Evolutionary conservation across 257 asterid species (phyloP), one percentile per base, ranked within the genome.

Genomic region (Anisodus tanguticus): DNA sequence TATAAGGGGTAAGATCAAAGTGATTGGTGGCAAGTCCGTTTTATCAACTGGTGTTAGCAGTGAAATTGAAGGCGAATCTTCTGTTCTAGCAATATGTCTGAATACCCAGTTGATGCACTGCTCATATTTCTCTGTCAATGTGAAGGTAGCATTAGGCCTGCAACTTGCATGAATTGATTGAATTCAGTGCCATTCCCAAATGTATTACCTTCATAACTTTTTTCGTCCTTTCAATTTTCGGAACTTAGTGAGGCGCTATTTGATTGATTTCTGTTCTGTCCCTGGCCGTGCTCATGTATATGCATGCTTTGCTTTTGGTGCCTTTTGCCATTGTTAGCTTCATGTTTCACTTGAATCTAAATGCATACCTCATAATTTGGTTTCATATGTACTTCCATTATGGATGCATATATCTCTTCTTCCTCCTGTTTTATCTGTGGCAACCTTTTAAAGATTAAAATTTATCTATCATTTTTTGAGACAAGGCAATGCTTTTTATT

Each of bases 301-400:
- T 72, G 19, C 43, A 74, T 74, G 43, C 43, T 74, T 74, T 49
- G 9, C 58, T 71, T 71, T 71, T 45, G 79, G 54, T 71, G 58
- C 17, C 58, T 71, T 49, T 74, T 5, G 19, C 49, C 2, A 31
- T 10, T 74, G 22, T 22, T 51, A 31, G 35, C 35, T 31, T 31
- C 22, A 51, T 51, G 62, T 76, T 76, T 76, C 37, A 72, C 45
- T 74, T 74, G 81, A 49, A 72, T 72, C 81, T 51, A 19, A 3
- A 22, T 76, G 47, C 26, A 26, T 76, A 22, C 63, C 51, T 19
- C 19, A 3, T 76, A 76, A 76, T 51, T 76, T 76, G 45, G 22
- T 76, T 76, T 76, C 81, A 51, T 51, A 12, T 49, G 81, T 39
- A 72, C 80, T 76, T 76, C 7, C 45, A 51, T 76, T 76, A 53